Base-by-base conservation (phyloP, 495 filamentous ascomycete genomes). In the Recurvomyces mirabilis region DNA sequence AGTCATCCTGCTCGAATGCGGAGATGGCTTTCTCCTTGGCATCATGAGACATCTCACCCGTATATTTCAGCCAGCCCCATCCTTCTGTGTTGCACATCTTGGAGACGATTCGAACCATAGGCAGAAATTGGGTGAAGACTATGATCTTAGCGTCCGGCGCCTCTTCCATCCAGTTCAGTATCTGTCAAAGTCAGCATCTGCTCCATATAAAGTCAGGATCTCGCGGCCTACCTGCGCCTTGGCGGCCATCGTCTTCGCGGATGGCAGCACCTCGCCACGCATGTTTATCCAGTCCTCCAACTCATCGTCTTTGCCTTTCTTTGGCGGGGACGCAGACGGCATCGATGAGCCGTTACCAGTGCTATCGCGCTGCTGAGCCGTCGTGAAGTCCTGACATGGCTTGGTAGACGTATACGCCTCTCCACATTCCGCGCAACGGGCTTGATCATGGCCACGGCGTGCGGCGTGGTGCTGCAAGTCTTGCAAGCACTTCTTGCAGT, bases 401-500 rank as follows among this genome's bases (percentile, higher is more conserved):
- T 42, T 18, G 18, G 18, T n/a, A 7, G n/a, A 14, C 0, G 22
- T 40, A 38, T 48, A 58, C 2, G 14, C n/a, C 1, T 33, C 29
- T 19, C 46, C 49, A 35, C 55, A 58, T 32, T 44, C 56, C 35
- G 33, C 20, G 43, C 56, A 59, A 3, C 11, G 24, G 9, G 54
- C 51, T 7, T 20, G 35, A 12, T 61, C 53, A 11, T 41, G 30
- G 3, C 54, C 55, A 0, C 44, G 19, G 1, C 39, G 38, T 3
- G 56, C 54, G 6, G 58, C 51, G 33, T 57, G 35, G 2, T 57
- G 10, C 5, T 35, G 17, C n/a, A 69, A 41, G n/a, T 20, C 24
- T 0, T 46, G 13, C 13, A 69, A 65, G 48, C 73, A 75, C 9
- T 59, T 59, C 7, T 57, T 24, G 51, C 72, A 77, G 36, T 69